Percentiles rank a stretch among this genome's conserved stretches.
These are phyloP conservation scores for Globisporangium okanoganense DNA, from an alignment of 352 stramenopile genomes.

Conservation along the genomic window DNA sequence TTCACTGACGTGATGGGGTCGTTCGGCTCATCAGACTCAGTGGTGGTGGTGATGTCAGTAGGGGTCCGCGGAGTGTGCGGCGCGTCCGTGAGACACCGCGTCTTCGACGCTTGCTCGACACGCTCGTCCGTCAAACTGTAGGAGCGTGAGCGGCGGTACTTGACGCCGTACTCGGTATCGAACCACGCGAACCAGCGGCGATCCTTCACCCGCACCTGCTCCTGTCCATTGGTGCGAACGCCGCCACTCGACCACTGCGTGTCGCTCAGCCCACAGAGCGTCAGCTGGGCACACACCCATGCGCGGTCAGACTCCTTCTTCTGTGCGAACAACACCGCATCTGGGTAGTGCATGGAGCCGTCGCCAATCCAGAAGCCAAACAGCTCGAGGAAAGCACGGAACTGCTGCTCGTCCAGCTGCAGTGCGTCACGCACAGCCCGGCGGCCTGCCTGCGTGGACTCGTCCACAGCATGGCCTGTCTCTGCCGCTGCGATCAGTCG, in stretches of 20 bases:
- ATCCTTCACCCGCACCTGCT: constrained; percentile 5
- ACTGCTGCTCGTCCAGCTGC: constrained; percentile 12
- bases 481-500: constrained; percentile 10
- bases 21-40: constrained; percentile 2
- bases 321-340: constrained; percentile 3
- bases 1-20: not conserved
- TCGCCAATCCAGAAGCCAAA: constrained; percentile 10
- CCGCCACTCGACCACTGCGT: constrained; percentile 7
- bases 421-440: not conserved
- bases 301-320: constrained; percentile 6
- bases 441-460: not conserved
- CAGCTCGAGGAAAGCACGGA: constrained; percentile 9
- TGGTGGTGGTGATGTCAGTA: not conserved
- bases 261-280: constrained; percentile 9
- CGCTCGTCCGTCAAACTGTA: constrained; percentile 4
- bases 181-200: constrained; percentile 12
- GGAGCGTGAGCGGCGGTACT: not conserved
- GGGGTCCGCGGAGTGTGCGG: not conserved
- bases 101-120: not conserved
- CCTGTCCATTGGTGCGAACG: not conserved
- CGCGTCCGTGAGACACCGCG: not conserved
- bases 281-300: constrained; percentile 8
- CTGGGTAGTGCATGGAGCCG: not conserved
- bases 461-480: constrained; percentile 8
- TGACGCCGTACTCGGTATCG: constrained; percentile 10